phyloP scores from a whole-genome alignment of 495 filamentous ascomycete species.

The Talaromyces thailandensis region DNA sequence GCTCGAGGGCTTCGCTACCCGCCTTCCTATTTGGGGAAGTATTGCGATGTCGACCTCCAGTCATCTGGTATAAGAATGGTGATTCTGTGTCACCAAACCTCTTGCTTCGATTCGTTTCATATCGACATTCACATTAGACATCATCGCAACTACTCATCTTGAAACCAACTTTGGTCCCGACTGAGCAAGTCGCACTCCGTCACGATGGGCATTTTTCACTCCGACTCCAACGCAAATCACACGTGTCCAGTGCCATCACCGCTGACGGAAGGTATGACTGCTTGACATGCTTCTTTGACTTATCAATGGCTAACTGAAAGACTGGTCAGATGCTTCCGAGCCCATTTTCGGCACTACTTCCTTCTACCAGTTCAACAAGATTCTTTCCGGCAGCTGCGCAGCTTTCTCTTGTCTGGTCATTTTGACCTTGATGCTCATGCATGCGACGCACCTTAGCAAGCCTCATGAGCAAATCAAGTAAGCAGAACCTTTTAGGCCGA shows the following conservation, averaged over 20 bases:
- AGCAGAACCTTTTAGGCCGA: not conserved
- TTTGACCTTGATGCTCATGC: conserved; percentile 12
- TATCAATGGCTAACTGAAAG: not conserved
- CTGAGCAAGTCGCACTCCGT: not conserved
- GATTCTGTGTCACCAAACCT: not conserved
- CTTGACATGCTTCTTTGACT: not conserved
- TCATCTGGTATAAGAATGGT: not conserved
- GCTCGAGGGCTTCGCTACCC: not conserved
- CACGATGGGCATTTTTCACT: not conserved
- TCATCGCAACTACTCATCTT: not conserved
- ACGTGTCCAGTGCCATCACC: conserved; percentile 2
- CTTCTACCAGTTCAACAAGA: conserved; percentile 19
- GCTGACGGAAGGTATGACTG: not conserved
- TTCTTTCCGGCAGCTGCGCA: conserved; percentile 17
- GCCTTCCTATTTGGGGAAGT: not conserved
- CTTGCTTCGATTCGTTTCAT: not conserved
- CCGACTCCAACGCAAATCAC: conserved; percentile 3
- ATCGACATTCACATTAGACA: not conserved
- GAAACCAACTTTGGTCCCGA: not conserved
- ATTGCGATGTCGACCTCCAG: not conserved
- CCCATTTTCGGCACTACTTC: conserved; percentile 9
- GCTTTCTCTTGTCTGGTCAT: conserved; percentile 13
- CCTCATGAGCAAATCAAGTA: conserved; percentile 24
- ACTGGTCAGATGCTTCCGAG: not conserved
- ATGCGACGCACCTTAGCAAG: conserved; percentile 20